Evolutionary conservation across 1,139 yeast genomes (phyloP), one percentile per base, ranked within the genome.

Genomic region (Taphrina pruni): DNA sequence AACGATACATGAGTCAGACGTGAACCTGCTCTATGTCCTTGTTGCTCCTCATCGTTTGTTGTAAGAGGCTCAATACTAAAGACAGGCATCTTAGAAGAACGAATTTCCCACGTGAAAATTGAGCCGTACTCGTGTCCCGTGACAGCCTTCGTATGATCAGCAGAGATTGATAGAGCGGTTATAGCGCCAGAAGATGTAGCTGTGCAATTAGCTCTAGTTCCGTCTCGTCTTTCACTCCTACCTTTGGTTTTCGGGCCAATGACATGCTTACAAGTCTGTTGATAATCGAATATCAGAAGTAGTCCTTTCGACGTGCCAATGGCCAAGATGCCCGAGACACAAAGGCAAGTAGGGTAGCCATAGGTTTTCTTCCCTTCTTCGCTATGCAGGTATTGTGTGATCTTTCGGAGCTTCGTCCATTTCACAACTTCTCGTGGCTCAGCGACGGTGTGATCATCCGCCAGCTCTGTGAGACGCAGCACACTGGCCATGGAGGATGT

Each of bases 301-400:
- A 77, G 79, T 0, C 93, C 93, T 62, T 81, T 81, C 0, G 82
- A 75, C 0, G 95, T 89, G 1, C 91, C 95, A 12, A 90, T 75
- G 0, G 85, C 85, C 1, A 90, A 81, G 67, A 81, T 81, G 2
- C 86, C 81, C 0, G 86, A 82, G 0, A 87, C 82, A 3, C 81
- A 79, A 8, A 88, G 74, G 35, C 79, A 78, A 0, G 82, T 79
- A 0, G 87, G 84, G 0, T 77, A 75, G 0, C 96, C 96, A 73
- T 83, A 82, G 8, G 76, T 74, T 2, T 79, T 68, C 26, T 75
- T 72, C 6, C 82, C 79, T 1, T 79, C 76, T 9, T 80, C 78
- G 0, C 84, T 77, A 65, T 78, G 80, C 6, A 84, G 71, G 43
- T 77, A 77, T 17, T 77, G 77, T 5, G 84, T 79, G 21, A 85